phyloP scores from a whole-genome alignment of 768 basidiomycete species.

The Naganishia vishniacii region DNA sequence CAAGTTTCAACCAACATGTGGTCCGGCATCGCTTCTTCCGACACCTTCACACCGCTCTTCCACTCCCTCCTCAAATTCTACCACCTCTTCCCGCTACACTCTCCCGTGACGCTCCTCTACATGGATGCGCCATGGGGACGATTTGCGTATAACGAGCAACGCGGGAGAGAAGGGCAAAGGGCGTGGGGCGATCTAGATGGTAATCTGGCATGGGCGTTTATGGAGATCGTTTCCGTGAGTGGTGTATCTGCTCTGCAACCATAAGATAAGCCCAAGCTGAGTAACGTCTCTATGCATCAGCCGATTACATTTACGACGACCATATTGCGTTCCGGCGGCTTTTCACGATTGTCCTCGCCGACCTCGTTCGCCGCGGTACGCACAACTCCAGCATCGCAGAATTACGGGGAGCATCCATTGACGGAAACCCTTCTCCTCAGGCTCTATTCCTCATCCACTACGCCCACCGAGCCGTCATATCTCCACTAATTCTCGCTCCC shows the following conservation, averaged over 20 bases:
- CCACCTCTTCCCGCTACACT: constrained; percentile 44
- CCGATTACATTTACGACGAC: constrained; percentile 38
- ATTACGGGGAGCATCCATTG: neutral
- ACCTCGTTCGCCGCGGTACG: constrained; percentile 13
- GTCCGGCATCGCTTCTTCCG: constrained; percentile 4
- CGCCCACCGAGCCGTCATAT: constrained; percentile 71
- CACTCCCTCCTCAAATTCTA: constrained; percentile 28
- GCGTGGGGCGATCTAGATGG: constrained; percentile 30
- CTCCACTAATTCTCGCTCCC: constrained; percentile 68
- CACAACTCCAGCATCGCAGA: neutral
- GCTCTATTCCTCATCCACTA: constrained; percentile 69
- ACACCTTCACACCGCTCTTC: constrained; percentile 16
- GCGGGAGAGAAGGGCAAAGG: constrained; percentile 14
- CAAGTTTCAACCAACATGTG: too few relatives aligned
- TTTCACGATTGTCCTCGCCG: neutral
- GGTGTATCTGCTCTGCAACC: neutral
- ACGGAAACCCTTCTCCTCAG: constrained; percentile 1
- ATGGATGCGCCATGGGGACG: constrained; percentile 77
- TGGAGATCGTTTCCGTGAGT: constrained; percentile 45
- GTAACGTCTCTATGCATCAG: constrained; percentile 19
- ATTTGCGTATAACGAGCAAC: constrained; percentile 52
- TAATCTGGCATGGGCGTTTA: constrained; percentile 43
- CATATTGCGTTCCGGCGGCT: constrained; percentile 15
- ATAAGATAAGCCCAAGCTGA: neutral
- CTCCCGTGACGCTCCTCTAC: constrained; percentile 50